Evolutionary conservation across 495 filamentous ascomycete genomes (phyloP).

Genomic region (Clavariopsis aquatica): DNA sequence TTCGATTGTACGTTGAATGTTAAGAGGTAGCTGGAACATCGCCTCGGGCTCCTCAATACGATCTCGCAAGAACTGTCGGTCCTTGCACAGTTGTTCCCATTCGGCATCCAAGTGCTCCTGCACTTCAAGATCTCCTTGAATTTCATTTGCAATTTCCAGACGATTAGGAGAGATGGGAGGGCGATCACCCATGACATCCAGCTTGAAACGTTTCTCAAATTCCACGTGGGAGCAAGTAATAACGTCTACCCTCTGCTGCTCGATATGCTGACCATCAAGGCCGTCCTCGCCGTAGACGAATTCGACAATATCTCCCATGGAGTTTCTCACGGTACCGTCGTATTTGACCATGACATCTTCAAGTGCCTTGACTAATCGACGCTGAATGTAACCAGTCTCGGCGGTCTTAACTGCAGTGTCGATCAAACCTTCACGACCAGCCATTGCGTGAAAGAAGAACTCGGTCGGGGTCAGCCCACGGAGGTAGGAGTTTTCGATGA

Average conservation of each 20-base stretch:
- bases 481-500: constrained; percentile 98
- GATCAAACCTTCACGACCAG: constrained; percentile 98
- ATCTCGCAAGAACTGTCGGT: constrained; percentile 74
- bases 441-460: constrained; percentile 99
- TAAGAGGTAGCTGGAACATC: constrained; percentile 89
- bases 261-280: constrained; percentile 84
- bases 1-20: constrained; percentile 85
- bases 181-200: constrained; percentile 88
- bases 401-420: constrained; percentile 99
- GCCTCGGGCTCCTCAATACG: constrained; percentile 66
- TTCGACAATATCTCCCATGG: constrained; percentile 93
- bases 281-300: constrained; percentile 98
- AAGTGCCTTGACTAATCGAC: constrained; percentile 94
- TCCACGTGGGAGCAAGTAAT: constrained; percentile 70
- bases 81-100: constrained; percentile 73
- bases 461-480: constrained; percentile 93
- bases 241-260: constrained; percentile 85
- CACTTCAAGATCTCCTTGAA: constrained; percentile 79
- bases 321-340: constrained; percentile 96
- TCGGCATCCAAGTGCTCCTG: constrained; percentile 86
- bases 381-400: constrained; percentile 98
- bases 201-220: constrained; percentile 76
- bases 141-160: constrained; percentile 83
- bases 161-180: constrained; percentile 66
- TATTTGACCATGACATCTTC: constrained; percentile 98